Conservation (phyloP, 2,329 filamentous ascomycete species). For the Pseudocercospora musae region DNA sequence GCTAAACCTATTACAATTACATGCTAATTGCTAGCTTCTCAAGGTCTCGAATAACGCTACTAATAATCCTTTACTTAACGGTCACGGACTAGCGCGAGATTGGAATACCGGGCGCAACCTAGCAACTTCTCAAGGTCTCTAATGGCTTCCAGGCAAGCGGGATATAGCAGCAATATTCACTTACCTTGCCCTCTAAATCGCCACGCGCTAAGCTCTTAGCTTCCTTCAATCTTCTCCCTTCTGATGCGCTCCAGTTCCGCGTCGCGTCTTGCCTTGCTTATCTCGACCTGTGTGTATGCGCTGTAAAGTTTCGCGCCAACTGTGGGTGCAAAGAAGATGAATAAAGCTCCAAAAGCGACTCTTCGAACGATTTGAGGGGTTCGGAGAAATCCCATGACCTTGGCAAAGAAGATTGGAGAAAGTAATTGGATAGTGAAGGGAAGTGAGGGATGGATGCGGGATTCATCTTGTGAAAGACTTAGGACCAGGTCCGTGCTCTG, state of each 20-base stretch:
- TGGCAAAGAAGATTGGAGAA: background rate
- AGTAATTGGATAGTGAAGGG: background rate
- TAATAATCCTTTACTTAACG: no score
- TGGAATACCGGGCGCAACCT: no score
- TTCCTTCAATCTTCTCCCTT: conserved; percentile 3
- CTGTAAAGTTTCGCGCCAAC: conserved; percentile 9
- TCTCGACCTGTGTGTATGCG: conserved; percentile 7
- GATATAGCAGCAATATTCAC: background rate
- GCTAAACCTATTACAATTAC: no score
- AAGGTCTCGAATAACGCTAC: no score
- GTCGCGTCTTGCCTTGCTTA: conserved; percentile 13
- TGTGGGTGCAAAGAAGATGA: conserved; percentile 13
- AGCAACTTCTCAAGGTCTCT: no score
- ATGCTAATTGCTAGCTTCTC: no score
- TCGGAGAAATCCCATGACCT: background rate
- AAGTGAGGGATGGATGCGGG: background rate
- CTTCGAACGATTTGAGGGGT: conserved; percentile 3
- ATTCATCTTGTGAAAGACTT: background rate
- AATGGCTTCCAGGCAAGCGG: conserved; percentile 2
- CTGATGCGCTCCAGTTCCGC: conserved; percentile 10
- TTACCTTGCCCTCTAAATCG: background rate
- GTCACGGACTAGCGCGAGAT: no score
- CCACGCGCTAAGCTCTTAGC: background rate
- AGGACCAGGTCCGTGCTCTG: background rate
- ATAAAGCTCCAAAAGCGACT: conserved; percentile 3